Conservation (phyloP, 2,329 filamentous ascomycete genomes). For the Apiospora phragmitis region DNA sequence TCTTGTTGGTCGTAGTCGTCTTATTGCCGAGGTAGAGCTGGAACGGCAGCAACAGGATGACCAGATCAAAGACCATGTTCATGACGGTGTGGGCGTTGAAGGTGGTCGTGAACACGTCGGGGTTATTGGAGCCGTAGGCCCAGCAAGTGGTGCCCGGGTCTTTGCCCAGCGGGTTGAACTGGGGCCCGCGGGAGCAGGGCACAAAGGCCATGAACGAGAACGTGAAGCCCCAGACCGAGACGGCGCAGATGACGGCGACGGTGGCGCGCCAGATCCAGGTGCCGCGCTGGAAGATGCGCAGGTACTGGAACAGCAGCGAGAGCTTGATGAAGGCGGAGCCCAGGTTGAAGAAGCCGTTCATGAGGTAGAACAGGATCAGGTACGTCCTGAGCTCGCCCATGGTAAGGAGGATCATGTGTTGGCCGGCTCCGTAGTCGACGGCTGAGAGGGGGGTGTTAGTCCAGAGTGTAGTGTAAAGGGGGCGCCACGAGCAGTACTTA, state of each 20-base stretch:
- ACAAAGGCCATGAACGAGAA: conserved; percentile 31
- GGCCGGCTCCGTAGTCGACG: conserved; percentile 11
- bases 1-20: conserved; percentile 26
- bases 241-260: conserved; percentile 26
- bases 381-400: conserved; percentile 11
- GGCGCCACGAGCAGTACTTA: conserved; percentile 13
- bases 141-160: conserved; percentile 14
- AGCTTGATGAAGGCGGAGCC: conserved; percentile 31
- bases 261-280: conserved; percentile 23
- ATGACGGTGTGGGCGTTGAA: conserved; percentile 24
- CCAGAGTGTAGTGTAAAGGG: background rate
- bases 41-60: conserved; percentile 24
- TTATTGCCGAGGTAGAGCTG: conserved; percentile 20
- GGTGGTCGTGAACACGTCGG: conserved; percentile 19
- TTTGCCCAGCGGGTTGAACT: conserved; percentile 30
- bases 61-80: conserved; percentile 26
- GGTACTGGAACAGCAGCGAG: conserved; percentile 37
- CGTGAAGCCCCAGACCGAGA: conserved; percentile 30
- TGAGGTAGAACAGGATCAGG: conserved; percentile 14
- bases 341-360: conserved; percentile 14
- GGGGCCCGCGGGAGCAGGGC: conserved; percentile 32
- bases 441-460: conserved; percentile 4
- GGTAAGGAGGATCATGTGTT: conserved; percentile 14
- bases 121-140: conserved; percentile 22
- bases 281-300: conserved; percentile 33